These are phyloP conservation scores for Rosa lucieae DNA, from an alignment of 306 rosid genomes.

Conservation along the genomic window DNA sequence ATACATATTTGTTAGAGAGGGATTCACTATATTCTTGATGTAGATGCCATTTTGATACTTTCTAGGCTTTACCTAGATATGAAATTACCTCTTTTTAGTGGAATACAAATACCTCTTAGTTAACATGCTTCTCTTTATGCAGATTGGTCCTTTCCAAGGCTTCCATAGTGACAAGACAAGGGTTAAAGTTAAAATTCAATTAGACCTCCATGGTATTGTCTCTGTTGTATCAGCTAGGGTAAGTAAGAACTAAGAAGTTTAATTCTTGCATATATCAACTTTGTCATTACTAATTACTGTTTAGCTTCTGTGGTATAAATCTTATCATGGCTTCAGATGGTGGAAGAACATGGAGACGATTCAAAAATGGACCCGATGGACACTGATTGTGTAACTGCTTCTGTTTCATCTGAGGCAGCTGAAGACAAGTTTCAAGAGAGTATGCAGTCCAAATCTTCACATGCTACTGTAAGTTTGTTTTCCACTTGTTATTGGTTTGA, in stretches of 20 bases:
- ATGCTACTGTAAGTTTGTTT: conserved; percentile 47
- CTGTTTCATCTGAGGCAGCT: conserved; percentile 48
- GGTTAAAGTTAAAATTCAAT: conserved; percentile 71
- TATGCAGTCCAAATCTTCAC: conserved; percentile 45
- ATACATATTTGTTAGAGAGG: background rate
- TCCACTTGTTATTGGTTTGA: conserved; percentile 12
- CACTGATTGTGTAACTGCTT: conserved; percentile 37
- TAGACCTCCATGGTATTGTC: conserved; percentile 86
- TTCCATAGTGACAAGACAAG: conserved; percentile 52
- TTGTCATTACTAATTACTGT: conserved; percentile 22
- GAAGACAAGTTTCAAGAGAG: conserved; percentile 53
- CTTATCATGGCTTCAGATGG: conserved; percentile 53
- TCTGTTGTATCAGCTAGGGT: conserved; percentile 75
- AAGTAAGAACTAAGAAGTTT: conserved; percentile 51
- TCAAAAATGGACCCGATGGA: conserved; percentile 62
- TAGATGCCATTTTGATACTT: conserved; percentile 3
- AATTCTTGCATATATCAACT: conserved; percentile 6
- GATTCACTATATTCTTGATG: background rate
- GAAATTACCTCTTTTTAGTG: background rate
- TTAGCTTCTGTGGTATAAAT: conserved; percentile 9
- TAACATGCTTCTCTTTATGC: conserved; percentile 19
- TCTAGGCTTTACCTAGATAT: conserved; percentile 8
- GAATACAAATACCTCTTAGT: background rate
- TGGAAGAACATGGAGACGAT: conserved; percentile 57
- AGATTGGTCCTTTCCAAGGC: conserved; percentile 87